These are phyloP conservation scores for Talaromyces atroroseus DNA, from an alignment of 2,329 filamentous ascomycete genomes.

Conservation along the genomic window DNA sequence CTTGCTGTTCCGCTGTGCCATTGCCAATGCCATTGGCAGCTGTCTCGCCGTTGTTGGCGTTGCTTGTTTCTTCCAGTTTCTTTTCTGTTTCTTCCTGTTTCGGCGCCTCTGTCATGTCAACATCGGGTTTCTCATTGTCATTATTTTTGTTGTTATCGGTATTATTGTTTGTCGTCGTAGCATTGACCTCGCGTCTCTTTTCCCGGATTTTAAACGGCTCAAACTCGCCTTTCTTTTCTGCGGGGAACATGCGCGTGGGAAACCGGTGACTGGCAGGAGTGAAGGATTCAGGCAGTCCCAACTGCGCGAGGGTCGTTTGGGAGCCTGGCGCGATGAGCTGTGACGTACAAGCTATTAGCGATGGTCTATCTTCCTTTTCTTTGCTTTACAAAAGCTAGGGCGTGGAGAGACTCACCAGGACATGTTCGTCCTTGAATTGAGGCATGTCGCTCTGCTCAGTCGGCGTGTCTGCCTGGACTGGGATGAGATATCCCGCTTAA, in stretches of 20 bases:
- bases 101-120: constrained; percentile 43
- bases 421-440: constrained; percentile 50
- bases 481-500: neutral
- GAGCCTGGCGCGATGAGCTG: constrained; percentile 62
- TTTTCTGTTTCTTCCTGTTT: constrained; percentile 9
- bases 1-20: neutral
- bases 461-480: neutral
- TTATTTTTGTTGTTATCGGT: constrained; percentile 12
- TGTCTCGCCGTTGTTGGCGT: constrained; percentile 16
- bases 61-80: neutral
- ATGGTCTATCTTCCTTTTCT: neutral
- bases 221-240: constrained; percentile 69
- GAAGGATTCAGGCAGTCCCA: constrained; percentile 83
- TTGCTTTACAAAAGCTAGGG: neutral
- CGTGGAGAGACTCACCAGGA: constrained; percentile 36
- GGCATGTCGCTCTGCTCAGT: constrained; percentile 34
- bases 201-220: constrained; percentile 76
- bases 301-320: constrained; percentile 82
- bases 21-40: neutral
- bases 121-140: constrained; percentile 32
- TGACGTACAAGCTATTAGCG: neutral
- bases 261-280: constrained; percentile 83
- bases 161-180: constrained; percentile 16
- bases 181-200: constrained; percentile 26
- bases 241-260: constrained; percentile 86